Conservation (phyloP, 352 stramenopile species). For the Pythium dissimile region DNA sequence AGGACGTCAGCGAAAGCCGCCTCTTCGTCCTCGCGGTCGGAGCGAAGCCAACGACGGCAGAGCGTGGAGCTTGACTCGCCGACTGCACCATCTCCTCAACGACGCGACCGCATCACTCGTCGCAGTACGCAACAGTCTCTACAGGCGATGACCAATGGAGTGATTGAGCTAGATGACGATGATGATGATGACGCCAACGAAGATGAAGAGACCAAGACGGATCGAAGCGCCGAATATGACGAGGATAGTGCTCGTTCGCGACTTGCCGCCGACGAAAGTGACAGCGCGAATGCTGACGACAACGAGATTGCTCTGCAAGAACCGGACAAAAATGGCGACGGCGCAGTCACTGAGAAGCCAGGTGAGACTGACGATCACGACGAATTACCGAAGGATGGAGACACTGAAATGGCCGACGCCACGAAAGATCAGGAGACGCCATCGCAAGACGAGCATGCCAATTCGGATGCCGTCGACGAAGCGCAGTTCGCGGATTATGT, state of each 20-base stretch:
- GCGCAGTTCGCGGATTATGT: neutral
- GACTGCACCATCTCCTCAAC: conserved; percentile 1
- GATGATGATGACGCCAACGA: conserved; percentile 76
- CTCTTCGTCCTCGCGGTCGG: neutral
- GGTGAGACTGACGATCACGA: neutral
- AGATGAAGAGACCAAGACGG: conserved; percentile 15
- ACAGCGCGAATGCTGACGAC: neutral
- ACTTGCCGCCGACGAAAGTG: neutral
- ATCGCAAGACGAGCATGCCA: neutral
- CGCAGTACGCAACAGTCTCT: conserved; percentile 26
- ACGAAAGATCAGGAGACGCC: neutral
- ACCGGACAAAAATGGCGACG: neutral
- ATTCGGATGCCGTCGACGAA: neutral
- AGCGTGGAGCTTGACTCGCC: neutral
- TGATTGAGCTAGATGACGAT: conserved; percentile 87
- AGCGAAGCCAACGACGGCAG: conserved; percentile 7
- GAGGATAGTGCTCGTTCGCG: neutral
- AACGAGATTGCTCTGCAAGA: neutral
- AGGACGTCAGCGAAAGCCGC: neutral
- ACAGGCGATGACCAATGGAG: conserved; percentile 27
- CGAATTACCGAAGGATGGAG: neutral
- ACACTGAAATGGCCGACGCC: neutral
- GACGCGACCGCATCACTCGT: conserved; percentile 9
- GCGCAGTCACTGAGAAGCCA: too few species aligned
- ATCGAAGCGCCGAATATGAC: conserved; percentile 23